phyloP scores from a whole-genome alignment of 2,329 filamentous ascomycete species.

The Colletotrichum paranaense region DNA sequence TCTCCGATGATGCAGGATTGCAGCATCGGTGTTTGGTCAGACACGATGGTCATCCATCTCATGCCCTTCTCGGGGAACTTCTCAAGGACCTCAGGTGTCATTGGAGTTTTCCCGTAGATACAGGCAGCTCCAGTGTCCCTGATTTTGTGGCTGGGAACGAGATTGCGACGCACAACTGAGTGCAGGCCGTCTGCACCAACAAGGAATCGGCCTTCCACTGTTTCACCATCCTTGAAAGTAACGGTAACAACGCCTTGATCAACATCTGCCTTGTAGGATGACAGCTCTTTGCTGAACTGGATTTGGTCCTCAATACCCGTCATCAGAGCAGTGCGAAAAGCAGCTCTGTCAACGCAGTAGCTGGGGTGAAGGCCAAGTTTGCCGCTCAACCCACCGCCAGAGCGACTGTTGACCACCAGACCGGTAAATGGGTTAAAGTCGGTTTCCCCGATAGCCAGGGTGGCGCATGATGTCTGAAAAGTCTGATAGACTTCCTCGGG shows the following conservation, averaged over 20 bases:
- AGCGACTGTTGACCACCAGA: slow-evolving; percentile 36
- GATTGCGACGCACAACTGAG: slow-evolving; percentile 67
- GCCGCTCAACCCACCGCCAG: slow-evolving; percentile 62
- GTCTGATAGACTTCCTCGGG: slow-evolving; percentile 1
- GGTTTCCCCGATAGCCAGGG: slow-evolving; percentile 1
- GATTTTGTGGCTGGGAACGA: slow-evolving; percentile 54
- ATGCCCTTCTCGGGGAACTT: slow-evolving; percentile 70
- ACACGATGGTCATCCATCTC: slow-evolving; percentile 69
- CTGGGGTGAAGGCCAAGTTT: slow-evolving; percentile 54
- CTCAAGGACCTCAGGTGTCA: slow-evolving; percentile 64
- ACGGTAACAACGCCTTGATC: slow-evolving; percentile 64
- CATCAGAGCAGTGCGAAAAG: slow-evolving; percentile 70
- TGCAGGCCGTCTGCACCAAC: slow-evolving; percentile 73
- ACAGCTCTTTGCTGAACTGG: slow-evolving; percentile 66
- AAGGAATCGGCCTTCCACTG: slow-evolving; percentile 67
- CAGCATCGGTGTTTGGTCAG: slow-evolving; percentile 73
- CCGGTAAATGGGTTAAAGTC: slow-evolving; percentile 13
- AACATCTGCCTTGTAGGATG: slow-evolving; percentile 63
- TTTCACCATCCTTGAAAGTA: slow-evolving; percentile 69
- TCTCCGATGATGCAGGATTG: slow-evolving; percentile 70
- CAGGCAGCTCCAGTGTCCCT: slow-evolving; percentile 73
- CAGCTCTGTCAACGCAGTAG: slow-evolving; percentile 70
- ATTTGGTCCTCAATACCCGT: slow-evolving; percentile 65
- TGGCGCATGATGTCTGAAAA: slow-evolving; percentile 15
- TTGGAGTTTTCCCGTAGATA: slow-evolving; percentile 74